These are phyloP conservation scores for Cyclocybe cylindracea DNA, from an alignment of 768 basidiomycete species.

Conservation along the genomic window DNA sequence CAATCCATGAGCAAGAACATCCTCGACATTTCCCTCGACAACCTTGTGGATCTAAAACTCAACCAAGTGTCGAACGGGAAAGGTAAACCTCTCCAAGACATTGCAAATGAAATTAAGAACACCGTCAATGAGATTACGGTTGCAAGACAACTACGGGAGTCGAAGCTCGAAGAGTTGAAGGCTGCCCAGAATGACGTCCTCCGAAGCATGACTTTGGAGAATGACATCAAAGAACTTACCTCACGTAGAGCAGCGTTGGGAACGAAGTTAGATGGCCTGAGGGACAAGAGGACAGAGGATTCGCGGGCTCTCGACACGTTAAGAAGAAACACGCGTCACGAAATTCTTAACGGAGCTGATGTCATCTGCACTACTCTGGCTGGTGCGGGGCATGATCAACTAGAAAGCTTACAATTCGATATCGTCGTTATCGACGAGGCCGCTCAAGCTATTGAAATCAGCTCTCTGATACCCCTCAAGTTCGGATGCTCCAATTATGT, in stretches of 20 bases:
- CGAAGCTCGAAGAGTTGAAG: slow-evolving; percentile 62
- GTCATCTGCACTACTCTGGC: slow-evolving; percentile 94
- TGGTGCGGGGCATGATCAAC: slow-evolving; percentile 86
- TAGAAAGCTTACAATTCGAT: slow-evolving; percentile 86
- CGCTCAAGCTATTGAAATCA: slow-evolving; percentile 94
- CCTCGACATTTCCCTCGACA: slow-evolving; percentile 85
- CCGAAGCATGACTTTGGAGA: slow-evolving; percentile 56
- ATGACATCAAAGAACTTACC: slow-evolving; percentile 67
- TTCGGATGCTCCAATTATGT: slow-evolving; percentile 82
- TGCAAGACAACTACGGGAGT: slow-evolving; percentile 57
- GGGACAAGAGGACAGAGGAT: slow-evolving; percentile 83
- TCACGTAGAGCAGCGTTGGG: slow-evolving; percentile 63
- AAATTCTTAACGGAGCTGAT: slow-evolving; percentile 87
- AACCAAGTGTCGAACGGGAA: slow-evolving; percentile 37
- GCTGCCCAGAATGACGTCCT: slow-evolving; percentile 57
- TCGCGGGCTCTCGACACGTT: slow-evolving; percentile 81
- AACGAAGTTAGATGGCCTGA: slow-evolving; percentile 71
- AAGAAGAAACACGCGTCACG: slow-evolving; percentile 68
- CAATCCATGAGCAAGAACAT: slow-evolving; percentile 75
- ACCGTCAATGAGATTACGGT: slow-evolving; percentile 71
- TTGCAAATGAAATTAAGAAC: slow-evolving; percentile 54
- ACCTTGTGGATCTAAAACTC: slow-evolving; percentile 77
- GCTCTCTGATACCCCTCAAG: slow-evolving; percentile 92
- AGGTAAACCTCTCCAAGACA: slow-evolving; percentile 46
- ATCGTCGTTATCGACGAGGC: slow-evolving; percentile 98